Percentiles rank a stretch among this genome's conserved stretches.
Evolutionary conservation across 2,329 filamentous ascomycete species (phyloP).

Genomic region (Fusarium robinianum): DNA sequence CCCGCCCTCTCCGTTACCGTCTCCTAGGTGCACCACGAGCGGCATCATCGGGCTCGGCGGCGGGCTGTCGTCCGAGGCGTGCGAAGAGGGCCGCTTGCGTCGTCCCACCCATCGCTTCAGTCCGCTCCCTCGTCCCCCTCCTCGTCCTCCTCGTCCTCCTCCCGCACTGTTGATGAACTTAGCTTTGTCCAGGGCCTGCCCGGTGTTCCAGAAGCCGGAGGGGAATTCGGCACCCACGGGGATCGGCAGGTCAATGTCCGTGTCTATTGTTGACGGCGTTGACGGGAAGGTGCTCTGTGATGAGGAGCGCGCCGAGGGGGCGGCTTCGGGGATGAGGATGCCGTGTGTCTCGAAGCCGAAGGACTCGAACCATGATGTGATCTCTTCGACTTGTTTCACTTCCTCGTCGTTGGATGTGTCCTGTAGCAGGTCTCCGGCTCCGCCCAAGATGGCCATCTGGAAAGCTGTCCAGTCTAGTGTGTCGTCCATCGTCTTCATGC

Average conservation of each 20-base stretch:
- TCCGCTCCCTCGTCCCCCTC: too few species aligned
- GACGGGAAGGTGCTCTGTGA: slow-evolving; percentile 34
- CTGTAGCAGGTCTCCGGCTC: slow-evolving; percentile 55
- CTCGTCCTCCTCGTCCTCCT: too few species aligned
- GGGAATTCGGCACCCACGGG: slow-evolving; percentile 43
- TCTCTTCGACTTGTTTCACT: slow-evolving; percentile 47
- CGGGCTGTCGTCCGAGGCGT: slow-evolving; percentile 44
- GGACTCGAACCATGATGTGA: slow-evolving; percentile 56
- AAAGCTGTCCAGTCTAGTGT: slow-evolving; percentile 67
- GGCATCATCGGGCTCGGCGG: slow-evolving; percentile 57
- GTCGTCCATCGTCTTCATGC: slow-evolving; percentile 49
- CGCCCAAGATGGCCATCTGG: slow-evolving; percentile 66
- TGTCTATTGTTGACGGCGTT: slow-evolving; percentile 38
- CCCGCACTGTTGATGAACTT: slow-evolving; percentile 40
- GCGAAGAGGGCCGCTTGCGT: slow-evolving; percentile 38
- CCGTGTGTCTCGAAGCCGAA: slow-evolving; percentile 54
- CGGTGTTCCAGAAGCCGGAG: slow-evolving; percentile 42
- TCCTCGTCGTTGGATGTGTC: slow-evolving; percentile 53
- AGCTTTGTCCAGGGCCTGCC: slow-evolving; percentile 36
- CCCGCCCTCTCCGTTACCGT: slow-evolving; percentile 41
- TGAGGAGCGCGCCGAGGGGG: slow-evolving; percentile 28
- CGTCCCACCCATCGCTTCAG: slow-evolving; percentile 45
- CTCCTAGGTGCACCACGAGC: slow-evolving; percentile 47
- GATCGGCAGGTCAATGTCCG: slow-evolving; percentile 46
- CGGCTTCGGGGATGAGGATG: slow-evolving; percentile 41